Conservation (phyloP, 2,329 filamentous ascomycete species). For the Aspergillus sp. region DNA sequence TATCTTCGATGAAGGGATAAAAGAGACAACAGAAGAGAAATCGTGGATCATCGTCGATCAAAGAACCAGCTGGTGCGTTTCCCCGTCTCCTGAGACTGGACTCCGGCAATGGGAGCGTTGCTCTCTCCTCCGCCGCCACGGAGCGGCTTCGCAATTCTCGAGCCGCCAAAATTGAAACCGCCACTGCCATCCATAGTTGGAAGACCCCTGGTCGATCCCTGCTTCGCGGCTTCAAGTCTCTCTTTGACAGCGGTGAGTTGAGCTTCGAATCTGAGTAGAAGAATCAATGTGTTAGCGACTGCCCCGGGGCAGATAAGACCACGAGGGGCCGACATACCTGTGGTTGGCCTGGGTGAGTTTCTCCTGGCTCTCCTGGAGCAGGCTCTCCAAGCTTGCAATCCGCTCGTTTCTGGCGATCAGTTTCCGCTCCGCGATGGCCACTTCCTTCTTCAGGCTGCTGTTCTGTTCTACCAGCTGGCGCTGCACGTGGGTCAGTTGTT, state of each 20-base stretch:
- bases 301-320: neutral
- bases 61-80: conserved; percentile 55
- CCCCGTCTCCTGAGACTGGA: neutral
- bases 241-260: conserved; percentile 98
- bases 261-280: conserved; percentile 75
- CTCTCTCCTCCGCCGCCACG: conserved; percentile 55
- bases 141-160: conserved; percentile 65
- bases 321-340: conserved; percentile 63
- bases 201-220: conserved; percentile 82
- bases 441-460: conserved; percentile 95
- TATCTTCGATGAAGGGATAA: conserved; percentile 24
- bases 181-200: conserved; percentile 63
- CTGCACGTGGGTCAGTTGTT: conserved; percentile 96
- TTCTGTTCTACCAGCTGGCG: conserved; percentile 98
- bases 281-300: conserved; percentile 11
- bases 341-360: conserved; percentile 97
- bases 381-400: conserved; percentile 86
- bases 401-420: conserved; percentile 94
- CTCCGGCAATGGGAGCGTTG: conserved; percentile 22
- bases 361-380: conserved; percentile 96
- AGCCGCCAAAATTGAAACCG: conserved; percentile 68
- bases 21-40: conserved; percentile 28
- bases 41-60: conserved; percentile 42
- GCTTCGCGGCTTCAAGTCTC: conserved; percentile 91
- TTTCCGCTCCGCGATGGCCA: conserved; percentile 96